Evolutionary conservation across 441 rosid genomes (phyloP), one percentile per base, ranked within the genome.

Genomic region (Jatropha podagrica): DNA sequence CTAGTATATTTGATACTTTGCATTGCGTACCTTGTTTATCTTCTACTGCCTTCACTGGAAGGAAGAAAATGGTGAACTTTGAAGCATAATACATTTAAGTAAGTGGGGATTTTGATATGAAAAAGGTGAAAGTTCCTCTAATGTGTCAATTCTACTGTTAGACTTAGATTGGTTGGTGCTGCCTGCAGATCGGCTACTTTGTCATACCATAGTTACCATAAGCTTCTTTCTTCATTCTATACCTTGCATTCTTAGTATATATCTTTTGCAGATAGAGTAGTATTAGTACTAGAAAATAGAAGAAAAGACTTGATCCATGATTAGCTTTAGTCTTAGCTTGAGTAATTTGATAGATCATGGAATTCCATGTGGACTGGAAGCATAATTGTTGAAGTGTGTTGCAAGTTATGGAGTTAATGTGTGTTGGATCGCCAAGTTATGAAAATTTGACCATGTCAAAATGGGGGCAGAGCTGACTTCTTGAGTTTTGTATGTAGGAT

Each of bases 31-130:
- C 59, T 42, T 66, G n/a, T 18, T 41, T 58, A 44, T 26, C 46
- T 14, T 76, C 65, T 26, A n/a, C 73, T 68, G 63, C n/a, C 55
- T 23, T 10, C 32, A 69, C 9, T 2, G 48, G 46, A 55, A 64
- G 23, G 6, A 17, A 52, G 76, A 15, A 65, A 46, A 32, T 59
- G 44, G 26, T 26, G 38, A 3, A 42, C 58, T 68, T 64, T 40
- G 64, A 64, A 48, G 59, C 56, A 67, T 44, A 32, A 59, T 40
- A 4, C 62, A 52, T 44, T 2, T 4, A 44, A 44, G 5, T 67
- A 26, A 14, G 15, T 48, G 17, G 44, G 74, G 55, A 7, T 48
- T 5, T 26, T 15, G 62, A 52, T n/a, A 11, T 44, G 48, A 12
- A 44, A 42, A 23, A 14, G 44, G 26, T 27, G 15, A 46, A 71